Percentiles rank a stretch among this genome's conserved stretches.
phyloP scores from a whole-genome alignment of 75 land plant species.

The Pseudotsuga menziesii region DNA sequence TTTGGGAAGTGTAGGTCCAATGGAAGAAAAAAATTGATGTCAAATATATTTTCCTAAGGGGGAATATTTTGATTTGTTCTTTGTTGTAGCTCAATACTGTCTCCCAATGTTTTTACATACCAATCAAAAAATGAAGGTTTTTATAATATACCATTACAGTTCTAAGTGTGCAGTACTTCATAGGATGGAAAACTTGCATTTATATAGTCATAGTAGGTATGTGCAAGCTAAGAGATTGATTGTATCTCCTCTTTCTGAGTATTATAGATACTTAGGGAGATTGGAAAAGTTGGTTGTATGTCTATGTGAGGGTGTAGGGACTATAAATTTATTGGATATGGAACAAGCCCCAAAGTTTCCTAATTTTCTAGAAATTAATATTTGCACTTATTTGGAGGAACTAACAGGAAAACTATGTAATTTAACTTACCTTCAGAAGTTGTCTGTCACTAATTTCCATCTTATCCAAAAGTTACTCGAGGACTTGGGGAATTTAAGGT shows the following conservation, averaged over 20 bases:
- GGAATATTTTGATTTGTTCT: too few species aligned
- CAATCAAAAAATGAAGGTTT: too few species aligned
- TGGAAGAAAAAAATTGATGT: too few species aligned
- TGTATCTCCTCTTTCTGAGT: slow-evolving; percentile 19
- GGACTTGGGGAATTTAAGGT: slow-evolving; percentile 25
- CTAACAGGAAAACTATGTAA: slow-evolving; percentile 36
- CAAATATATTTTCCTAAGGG: too few species aligned
- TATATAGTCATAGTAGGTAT: slow-evolving; percentile 28
- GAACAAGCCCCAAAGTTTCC: slow-evolving; percentile 33
- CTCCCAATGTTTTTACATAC: too few species aligned
- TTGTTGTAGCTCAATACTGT: too few species aligned
- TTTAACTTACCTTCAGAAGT: slow-evolving; percentile 22
- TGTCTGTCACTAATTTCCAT: slow-evolving; percentile 46
- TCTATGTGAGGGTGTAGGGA: slow-evolving; percentile 30
- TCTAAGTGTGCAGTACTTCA: too few species aligned
- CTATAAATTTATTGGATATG: slow-evolving; percentile 8
- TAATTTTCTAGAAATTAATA: slow-evolving; percentile 39
- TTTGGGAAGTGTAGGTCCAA: too few species aligned
- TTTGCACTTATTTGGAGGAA: slow-evolving; percentile 20
- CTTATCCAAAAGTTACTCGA: slow-evolving; percentile 31
- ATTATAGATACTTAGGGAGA: slow-evolving; percentile 14
- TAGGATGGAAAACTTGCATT: too few species aligned
- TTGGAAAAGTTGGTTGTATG: slow-evolving; percentile 37
- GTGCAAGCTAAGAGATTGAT: slow-evolving; percentile 41
- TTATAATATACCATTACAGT: too few species aligned